These are phyloP conservation scores for Globisporangium irregulare DNA, from an alignment of 352 stramenopile genomes.

Conservation along the genomic window DNA sequence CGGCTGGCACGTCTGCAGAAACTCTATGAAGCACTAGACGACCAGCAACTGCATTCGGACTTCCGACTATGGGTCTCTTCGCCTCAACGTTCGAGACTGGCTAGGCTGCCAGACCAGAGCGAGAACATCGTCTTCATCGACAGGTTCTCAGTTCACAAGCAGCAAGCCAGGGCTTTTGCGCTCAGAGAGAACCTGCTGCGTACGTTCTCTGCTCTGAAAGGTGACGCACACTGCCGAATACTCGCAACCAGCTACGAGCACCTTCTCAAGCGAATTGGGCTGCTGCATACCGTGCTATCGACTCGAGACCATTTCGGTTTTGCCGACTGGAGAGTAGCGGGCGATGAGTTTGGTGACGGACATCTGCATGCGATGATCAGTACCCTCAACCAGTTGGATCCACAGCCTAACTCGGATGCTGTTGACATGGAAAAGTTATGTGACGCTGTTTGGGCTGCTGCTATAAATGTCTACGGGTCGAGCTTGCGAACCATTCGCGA, in stretches of 20 bases:
- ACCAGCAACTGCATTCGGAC: conserved; percentile 38
- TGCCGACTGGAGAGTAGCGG: conserved; percentile 13
- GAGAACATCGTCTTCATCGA: background rate
- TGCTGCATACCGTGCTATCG: conserved; percentile 24
- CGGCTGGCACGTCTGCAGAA: conserved; percentile 24
- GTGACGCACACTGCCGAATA: conserved; percentile 15
- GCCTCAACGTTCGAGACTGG: background rate
- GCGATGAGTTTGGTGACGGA: conserved; percentile 7
- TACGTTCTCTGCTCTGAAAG: conserved; percentile 24
- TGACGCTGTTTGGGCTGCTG: conserved; percentile 16
- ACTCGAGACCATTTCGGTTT: conserved; percentile 14
- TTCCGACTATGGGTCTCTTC: conserved; percentile 63
- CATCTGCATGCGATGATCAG: conserved; percentile 15
- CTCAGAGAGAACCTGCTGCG: conserved; percentile 26
- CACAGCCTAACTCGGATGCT: background rate
- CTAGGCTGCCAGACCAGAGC: background rate
- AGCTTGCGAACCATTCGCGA: conserved; percentile 22
- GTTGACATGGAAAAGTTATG: conserved; percentile 1
- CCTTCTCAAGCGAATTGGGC: conserved; percentile 26
- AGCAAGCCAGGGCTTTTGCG: conserved; percentile 19
- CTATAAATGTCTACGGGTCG: conserved; percentile 30
- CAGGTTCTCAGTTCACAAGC: conserved; percentile 6
- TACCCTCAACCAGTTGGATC: background rate
- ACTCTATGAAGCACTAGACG: conserved; percentile 32
- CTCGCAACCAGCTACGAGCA: conserved; percentile 4